Conservation (phyloP, 1,139 yeast genomes). For the Kodamaea sp. region DNA sequence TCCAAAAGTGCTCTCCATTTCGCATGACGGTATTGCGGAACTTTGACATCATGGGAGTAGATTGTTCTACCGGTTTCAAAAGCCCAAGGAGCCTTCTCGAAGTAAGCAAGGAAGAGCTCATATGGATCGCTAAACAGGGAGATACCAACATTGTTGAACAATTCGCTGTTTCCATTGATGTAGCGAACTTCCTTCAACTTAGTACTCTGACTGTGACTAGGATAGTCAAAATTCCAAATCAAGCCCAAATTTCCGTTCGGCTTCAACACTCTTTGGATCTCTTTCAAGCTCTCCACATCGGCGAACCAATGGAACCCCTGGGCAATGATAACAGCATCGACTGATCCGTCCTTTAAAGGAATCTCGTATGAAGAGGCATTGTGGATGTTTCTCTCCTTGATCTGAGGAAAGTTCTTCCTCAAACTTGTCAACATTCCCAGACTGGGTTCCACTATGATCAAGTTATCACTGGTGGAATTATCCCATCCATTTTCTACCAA, state of each 20-base stretch:
- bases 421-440: constrained; percentile 59
- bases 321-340: constrained; percentile 59
- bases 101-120: constrained; percentile 14
- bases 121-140: constrained; percentile 2
- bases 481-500: constrained; percentile 45
- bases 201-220: constrained; percentile 13
- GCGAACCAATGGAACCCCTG: constrained; percentile 76
- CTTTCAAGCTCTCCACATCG: constrained; percentile 48
- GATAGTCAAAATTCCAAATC: constrained; percentile 63
- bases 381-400: constrained; percentile 25
- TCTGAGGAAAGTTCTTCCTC: constrained; percentile 46
- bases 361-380: constrained; percentile 50
- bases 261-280: constrained; percentile 54
- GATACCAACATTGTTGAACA: constrained; percentile 9
- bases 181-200: constrained; percentile 7
- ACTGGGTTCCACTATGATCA: constrained; percentile 59
- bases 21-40: constrained; percentile 61
- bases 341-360: constrained; percentile 47
- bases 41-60: constrained; percentile 35
- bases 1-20: constrained; percentile 49
- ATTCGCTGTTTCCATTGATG: constrained; percentile 11
- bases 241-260: constrained; percentile 50
- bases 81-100: constrained; percentile 27
- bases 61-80: constrained; percentile 25
- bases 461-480: constrained; percentile 18